Conservation (phyloP, 257 asterid genomes). For the Solanum rostratum region DNA sequence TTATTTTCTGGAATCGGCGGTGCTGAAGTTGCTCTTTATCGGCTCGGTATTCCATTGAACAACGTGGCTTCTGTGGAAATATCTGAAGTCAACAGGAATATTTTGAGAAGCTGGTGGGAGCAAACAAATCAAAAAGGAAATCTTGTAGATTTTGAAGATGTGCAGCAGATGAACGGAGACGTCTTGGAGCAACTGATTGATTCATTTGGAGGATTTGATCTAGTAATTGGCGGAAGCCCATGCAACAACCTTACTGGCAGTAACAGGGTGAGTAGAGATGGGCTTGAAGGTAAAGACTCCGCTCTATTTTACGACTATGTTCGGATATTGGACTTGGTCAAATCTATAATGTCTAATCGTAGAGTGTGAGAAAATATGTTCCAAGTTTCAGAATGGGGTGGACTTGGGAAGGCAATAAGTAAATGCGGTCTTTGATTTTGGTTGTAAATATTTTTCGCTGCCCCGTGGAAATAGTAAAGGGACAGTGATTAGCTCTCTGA, state of each 20-base stretch:
- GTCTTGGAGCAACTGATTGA: slow-evolving; percentile 22
- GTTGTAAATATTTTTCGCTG: neutral
- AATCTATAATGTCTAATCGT: neutral
- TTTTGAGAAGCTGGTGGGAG: slow-evolving; percentile 87
- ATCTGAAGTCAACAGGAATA: slow-evolving; percentile 53
- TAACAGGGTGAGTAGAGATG: neutral
- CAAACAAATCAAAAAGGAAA: slow-evolving; percentile 61
- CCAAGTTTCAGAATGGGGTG: neutral
- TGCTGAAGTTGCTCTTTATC: slow-evolving; percentile 84
- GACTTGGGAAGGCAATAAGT: neutral
- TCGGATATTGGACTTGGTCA: neutral
- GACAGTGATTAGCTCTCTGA: neutral
- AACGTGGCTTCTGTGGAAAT: slow-evolving; percentile 66
- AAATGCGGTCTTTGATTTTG: neutral
- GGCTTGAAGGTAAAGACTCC: slow-evolving; percentile 4
- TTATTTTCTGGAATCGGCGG: slow-evolving; percentile 96
- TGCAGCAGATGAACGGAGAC: slow-evolving; percentile 25
- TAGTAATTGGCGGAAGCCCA: slow-evolving; percentile 1
- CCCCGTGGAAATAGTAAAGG: neutral
- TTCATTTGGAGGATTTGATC: slow-evolving; percentile 18
- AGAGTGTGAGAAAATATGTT: neutral
- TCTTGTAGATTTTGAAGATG: slow-evolving; percentile 47
- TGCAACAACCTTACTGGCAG: slow-evolving; percentile 11
- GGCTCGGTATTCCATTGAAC: slow-evolving; percentile 56
- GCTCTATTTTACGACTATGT: slow-evolving; percentile 2